A percentile compares a stretch with the other conserved stretches of the same genome.
phyloP scores from a whole-genome alignment of 1,284 basidiomycete genomes.

The Spongiforma sp. region DNA sequence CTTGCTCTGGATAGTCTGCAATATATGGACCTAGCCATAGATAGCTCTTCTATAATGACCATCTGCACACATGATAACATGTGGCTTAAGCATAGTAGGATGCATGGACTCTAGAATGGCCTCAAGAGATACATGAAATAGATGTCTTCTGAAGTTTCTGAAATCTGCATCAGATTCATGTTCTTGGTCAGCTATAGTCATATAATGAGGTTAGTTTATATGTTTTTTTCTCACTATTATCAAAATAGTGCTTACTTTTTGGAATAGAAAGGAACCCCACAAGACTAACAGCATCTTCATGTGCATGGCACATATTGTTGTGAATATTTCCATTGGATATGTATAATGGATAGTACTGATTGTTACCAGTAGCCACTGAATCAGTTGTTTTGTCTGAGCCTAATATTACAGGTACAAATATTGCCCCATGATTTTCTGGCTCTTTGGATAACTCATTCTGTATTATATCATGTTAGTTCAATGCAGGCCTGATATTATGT shows the following conservation, averaged over 20 bases:
- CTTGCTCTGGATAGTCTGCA: neutral
- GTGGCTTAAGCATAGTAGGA: neutral
- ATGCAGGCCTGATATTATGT: neutral
- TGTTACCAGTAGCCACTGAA: slow-evolving; percentile 6
- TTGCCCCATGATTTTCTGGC: neutral
- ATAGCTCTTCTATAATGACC: neutral
- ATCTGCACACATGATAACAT: neutral
- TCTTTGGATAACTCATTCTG: neutral
- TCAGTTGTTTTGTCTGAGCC: slow-evolving; percentile 13
- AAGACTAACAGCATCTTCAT: neutral
- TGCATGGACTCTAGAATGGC: neutral
- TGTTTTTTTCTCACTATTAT: too few species aligned
- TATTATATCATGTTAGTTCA: neutral
- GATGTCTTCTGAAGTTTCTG: neutral
- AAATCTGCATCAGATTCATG: neutral
- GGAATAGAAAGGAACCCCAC: neutral
- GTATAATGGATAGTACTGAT: neutral
- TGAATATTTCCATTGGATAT: neutral
- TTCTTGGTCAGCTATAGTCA: neutral
- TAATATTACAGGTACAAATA: slow-evolving; percentile 7
- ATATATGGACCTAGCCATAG: neutral
- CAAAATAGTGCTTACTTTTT: neutral
- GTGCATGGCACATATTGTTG: neutral
- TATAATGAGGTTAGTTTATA: neutral
- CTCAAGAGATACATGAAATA: neutral